phyloP scores from a whole-genome alignment of 345 rosid genomes.

The Ceriops decandra region DNA sequence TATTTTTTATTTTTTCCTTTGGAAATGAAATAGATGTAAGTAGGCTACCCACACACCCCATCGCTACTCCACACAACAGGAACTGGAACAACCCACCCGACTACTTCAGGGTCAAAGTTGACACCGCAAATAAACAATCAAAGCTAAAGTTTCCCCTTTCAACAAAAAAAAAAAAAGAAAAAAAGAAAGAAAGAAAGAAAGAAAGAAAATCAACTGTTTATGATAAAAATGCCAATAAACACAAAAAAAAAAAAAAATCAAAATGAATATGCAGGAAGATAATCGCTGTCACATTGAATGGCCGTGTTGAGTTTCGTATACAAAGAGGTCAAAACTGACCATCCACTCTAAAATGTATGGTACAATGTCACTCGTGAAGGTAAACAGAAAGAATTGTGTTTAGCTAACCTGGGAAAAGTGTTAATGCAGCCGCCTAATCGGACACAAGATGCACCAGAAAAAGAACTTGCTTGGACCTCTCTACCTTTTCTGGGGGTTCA shows the following conservation, averaged over 20 bases:
- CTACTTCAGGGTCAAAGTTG: too few relatives aligned
- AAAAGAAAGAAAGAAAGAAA: too few relatives aligned
- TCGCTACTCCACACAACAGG: too few relatives aligned
- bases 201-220: too few relatives aligned
- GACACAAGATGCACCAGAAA: conserved; percentile 26
- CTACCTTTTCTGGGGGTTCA: conserved; percentile 30
- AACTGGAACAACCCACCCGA: too few relatives aligned
- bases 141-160: too few relatives aligned
- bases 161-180: too few relatives aligned
- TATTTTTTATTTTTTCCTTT: too few relatives aligned
- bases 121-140: too few relatives aligned
- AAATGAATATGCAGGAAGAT: background rate
- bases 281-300: conserved; percentile 11
- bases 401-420: conserved; percentile 44
- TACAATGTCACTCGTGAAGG: conserved; percentile 5
- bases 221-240: background rate
- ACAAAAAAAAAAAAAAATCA: background rate
- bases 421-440: conserved; percentile 16
- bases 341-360: conserved; percentile 16
- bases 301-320: conserved; percentile 7
- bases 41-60: too few relatives aligned
- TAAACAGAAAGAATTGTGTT: conserved; percentile 21
- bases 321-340: conserved; percentile 20
- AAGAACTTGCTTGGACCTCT: conserved; percentile 25
- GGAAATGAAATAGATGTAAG: too few relatives aligned